Evolutionary conservation across 192 early-diverging fungal genomes (phyloP).

Genomic region (Cetraspora pellucida): DNA sequence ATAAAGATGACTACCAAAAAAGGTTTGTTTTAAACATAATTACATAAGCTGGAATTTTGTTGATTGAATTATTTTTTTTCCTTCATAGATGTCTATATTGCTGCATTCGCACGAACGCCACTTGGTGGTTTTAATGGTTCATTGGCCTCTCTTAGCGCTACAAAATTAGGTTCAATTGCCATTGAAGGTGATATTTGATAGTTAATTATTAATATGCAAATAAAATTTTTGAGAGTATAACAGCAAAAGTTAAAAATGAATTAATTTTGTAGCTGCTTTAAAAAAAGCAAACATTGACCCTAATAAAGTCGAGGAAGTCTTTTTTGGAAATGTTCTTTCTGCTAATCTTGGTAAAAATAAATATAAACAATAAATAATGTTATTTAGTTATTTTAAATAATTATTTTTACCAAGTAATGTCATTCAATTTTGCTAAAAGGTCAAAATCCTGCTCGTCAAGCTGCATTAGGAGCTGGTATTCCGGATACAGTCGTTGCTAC

Average conservation of each 20-base stretch:
- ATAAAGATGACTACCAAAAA: too few species aligned
- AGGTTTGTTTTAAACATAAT: too few species aligned
- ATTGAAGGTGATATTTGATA: slow-evolving; percentile 67
- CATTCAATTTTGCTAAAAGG: slow-evolving; percentile 41
- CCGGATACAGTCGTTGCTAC: slow-evolving; percentile 65
- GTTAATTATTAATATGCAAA: background rate
- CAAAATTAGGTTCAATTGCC: slow-evolving; percentile 83
- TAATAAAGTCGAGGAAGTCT: slow-evolving; percentile 71
- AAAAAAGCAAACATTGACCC: slow-evolving; percentile 59
- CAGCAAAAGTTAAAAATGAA: background rate
- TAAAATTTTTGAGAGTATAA: background rate
- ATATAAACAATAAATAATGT: background rate
- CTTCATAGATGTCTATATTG: slow-evolving; percentile 75
- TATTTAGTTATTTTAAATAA: background rate
- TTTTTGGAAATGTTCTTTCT: slow-evolving; percentile 77
- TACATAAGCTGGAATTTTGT: too few species aligned
- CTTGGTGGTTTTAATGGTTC: slow-evolving; percentile 91
- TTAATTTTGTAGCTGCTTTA: slow-evolving; percentile 45
- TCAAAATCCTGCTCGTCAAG: slow-evolving; percentile 86
- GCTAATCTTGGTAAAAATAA: slow-evolving; percentile 61
- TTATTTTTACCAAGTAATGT: background rate
- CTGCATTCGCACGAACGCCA: slow-evolving; percentile 87
- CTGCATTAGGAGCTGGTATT: slow-evolving; percentile 73
- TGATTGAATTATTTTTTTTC: background rate
- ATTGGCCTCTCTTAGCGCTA: slow-evolving; percentile 78